Base-by-base conservation (phyloP, 345 rosid genomes). In the Turritis glabra region DNA sequence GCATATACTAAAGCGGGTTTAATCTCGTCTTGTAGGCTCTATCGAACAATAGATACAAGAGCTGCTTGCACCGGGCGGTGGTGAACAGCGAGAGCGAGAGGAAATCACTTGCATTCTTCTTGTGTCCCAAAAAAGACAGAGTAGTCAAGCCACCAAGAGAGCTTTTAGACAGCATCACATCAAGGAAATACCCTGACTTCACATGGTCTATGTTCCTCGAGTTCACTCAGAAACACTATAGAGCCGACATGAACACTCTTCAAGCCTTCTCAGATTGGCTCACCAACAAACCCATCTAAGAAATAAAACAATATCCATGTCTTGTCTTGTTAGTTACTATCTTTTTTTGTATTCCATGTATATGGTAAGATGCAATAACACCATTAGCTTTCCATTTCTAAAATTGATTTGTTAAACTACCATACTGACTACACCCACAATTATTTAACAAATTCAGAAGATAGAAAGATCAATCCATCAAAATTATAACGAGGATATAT, bases 31-130 rank as follows among this genome's bases (percentile, higher is more conserved):
- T 46, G 18, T 71, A 96, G 99, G 99, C 99, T 29, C 87, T 96
- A 13, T 86, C 98, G 2, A 96, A 96, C 64, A 90, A 92, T 2
- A 84, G 70, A 76, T 92, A 84, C 88, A 92, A 88, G 82, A 96
- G 99, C 52, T 92, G 98, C 80, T 55, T 96, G 82, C 99, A 96
- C 81, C 74, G 95, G 54, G 99, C 99, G 12, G 97, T 96, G 38
- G 98, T 96, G 71, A 96, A 92, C 83, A 90, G 85, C 48, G 71
- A 72, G 63, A 92, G 82, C 2, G 76, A 91, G 21, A 90, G 99
- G 67, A 96, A 92, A 84, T 92, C 99, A 25, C 90, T 96, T 13
- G 98, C 99, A 10, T 96, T 96, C 84, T 96, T 96, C 80, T 40
- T 92, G 68, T 90, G 98, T 79, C 99, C 99, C 1, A 82, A 71